Evolutionary conservation across 805 yeast species (phyloP).

Genomic region (Saccharomycopsis fodiens): DNA sequence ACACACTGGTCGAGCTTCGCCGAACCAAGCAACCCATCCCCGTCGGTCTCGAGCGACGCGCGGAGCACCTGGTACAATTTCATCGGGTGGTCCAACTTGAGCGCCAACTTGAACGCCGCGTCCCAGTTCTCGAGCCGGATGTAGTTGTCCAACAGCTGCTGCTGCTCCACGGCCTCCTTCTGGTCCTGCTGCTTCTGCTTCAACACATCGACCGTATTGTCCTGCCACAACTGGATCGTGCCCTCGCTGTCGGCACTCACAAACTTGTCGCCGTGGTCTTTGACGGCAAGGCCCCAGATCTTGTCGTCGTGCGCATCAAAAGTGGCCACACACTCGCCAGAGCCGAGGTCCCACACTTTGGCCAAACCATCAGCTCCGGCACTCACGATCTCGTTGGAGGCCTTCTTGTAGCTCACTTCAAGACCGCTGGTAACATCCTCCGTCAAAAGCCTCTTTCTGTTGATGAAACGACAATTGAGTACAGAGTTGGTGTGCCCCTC

Average conservation of each 20-base stretch:
- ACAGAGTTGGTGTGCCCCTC: constrained; percentile 95
- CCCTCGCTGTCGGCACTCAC: constrained; percentile 95
- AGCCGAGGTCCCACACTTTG: constrained; percentile 77
- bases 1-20: constrained; percentile 53
- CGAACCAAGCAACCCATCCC: constrained; percentile 38
- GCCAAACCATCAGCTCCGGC: constrained; percentile 94
- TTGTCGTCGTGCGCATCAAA: constrained; percentile 91
- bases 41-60: constrained; percentile 27
- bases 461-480: constrained; percentile 67
- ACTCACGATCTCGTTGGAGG: constrained; percentile 27
- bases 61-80: constrained; percentile 71
- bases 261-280: constrained; percentile 55
- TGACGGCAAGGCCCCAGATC: constrained; percentile 81
- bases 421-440: constrained; percentile 14
- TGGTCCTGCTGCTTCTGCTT: constrained; percentile 39
- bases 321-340: constrained; percentile 76
- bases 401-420: constrained; percentile 10
- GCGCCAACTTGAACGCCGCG: constrained; percentile 78
- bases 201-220: constrained; percentile 62
- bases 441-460: constrained; percentile 57
- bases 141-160: constrained; percentile 75
- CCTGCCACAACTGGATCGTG: constrained; percentile 80
- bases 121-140: constrained; percentile 74
- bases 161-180: constrained; percentile 67
- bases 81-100: constrained; percentile 86